phyloP scores from a whole-genome alignment of 345 rosid species.

The Mallotus nudiflorus region DNA sequence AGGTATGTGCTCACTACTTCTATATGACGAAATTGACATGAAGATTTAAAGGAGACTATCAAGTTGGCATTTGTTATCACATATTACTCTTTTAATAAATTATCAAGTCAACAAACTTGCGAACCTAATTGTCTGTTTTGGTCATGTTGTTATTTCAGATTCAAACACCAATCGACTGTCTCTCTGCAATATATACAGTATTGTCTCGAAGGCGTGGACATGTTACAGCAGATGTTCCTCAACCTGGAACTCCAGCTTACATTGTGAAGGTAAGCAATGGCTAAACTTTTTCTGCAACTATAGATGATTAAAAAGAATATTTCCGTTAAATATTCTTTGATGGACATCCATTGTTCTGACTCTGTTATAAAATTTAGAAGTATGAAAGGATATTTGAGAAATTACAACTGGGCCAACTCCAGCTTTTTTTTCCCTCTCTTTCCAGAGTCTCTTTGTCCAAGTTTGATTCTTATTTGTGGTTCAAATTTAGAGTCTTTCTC shows the following conservation, averaged over 20 bases:
- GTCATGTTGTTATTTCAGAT: constrained; percentile 54
- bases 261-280: constrained; percentile 73
- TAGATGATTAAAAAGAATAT: neutral
- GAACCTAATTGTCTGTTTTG: neutral
- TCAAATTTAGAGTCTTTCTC: too few relatives aligned
- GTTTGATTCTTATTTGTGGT: neutral
- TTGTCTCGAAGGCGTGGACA: constrained; percentile 96
- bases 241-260: constrained; percentile 95
- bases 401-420: neutral
- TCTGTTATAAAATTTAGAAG: neutral
- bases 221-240: constrained; percentile 96
- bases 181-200: constrained; percentile 89
- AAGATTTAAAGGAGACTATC: neutral
- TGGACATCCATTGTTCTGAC: constrained; percentile 1
- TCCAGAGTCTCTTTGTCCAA: too few relatives aligned
- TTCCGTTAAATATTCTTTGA: neutral
- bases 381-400: neutral
- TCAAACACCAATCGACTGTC: constrained; percentile 97
- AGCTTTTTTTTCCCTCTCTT: neutral
- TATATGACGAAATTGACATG: neutral
- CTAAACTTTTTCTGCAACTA: constrained; percentile 6
- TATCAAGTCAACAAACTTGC: neutral
- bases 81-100: too few relatives aligned
- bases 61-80: neutral
- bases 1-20: constrained; percentile 46